phyloP scores from a whole-genome alignment of 2,329 filamentous ascomycete species.

The Cladosporium austrohemisphaericum region DNA sequence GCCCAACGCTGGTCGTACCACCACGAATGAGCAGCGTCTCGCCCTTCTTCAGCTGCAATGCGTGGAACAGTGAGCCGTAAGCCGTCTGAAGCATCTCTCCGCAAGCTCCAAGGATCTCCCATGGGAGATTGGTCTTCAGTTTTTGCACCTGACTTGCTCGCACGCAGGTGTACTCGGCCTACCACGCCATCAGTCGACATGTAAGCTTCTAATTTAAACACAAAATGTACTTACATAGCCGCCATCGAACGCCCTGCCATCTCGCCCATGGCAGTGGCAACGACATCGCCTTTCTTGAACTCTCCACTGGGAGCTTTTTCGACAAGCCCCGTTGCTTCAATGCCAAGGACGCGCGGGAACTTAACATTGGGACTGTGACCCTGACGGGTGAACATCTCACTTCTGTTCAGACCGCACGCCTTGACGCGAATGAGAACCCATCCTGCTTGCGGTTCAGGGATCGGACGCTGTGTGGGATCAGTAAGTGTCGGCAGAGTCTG shows the following conservation, averaged over 20 bases:
- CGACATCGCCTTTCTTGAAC: constrained; percentile 39
- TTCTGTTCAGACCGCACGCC: constrained; percentile 47
- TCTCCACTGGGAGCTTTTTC: constrained; percentile 35
- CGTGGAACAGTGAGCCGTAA: constrained; percentile 42
- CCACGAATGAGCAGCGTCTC: constrained; percentile 49
- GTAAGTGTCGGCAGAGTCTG: constrained; percentile 32
- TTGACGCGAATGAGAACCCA: constrained; percentile 43
- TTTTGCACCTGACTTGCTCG: constrained; percentile 39
- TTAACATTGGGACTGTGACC: constrained; percentile 40
- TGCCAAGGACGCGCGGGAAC: constrained; percentile 46
- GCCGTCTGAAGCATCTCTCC: constrained; percentile 53
- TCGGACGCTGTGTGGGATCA: constrained; percentile 33
- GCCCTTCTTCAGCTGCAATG: constrained; percentile 37
- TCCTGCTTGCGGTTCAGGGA: constrained; percentile 37
- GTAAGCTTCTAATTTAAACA: too few relatives aligned
- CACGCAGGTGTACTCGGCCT: constrained; percentile 47
- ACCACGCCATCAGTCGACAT: not conserved
- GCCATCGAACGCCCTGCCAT: constrained; percentile 46
- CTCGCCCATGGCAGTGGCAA: constrained; percentile 49
- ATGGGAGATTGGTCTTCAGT: constrained; percentile 37
- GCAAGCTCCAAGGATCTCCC: constrained; percentile 45
- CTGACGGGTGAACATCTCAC: constrained; percentile 47
- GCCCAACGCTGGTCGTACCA: constrained; percentile 47
- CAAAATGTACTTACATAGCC: constrained; percentile 41
- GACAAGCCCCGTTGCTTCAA: constrained; percentile 45